phyloP scores from a whole-genome alignment of 345 rosid genomes.

The Firmiana major region DNA sequence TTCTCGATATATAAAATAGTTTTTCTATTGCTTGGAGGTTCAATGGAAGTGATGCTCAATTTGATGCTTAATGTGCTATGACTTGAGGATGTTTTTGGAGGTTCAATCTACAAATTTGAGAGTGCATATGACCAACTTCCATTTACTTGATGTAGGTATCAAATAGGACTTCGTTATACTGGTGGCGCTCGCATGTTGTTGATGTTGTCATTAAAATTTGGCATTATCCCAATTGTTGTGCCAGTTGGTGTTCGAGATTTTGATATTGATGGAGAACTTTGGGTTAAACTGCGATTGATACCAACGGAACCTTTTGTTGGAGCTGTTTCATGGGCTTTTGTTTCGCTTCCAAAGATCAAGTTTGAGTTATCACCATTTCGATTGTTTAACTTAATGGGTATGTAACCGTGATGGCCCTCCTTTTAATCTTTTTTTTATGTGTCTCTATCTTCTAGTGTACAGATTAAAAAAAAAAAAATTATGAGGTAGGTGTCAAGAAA shows the following conservation, averaged over 20 bases:
- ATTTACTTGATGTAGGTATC: slow-evolving; percentile 60
- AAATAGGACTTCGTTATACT: slow-evolving; percentile 91
- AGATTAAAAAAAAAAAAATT: not conserved
- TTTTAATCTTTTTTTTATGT: not conserved
- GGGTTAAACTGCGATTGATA: slow-evolving; percentile 93
- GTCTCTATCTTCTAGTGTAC: not conserved
- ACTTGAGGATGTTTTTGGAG: not conserved
- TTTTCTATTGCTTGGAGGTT: not conserved
- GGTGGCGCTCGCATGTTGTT: slow-evolving; percentile 96
- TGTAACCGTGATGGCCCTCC: slow-evolving; percentile 19
- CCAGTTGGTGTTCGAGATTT: slow-evolving; percentile 94
- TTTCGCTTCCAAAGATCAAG: slow-evolving; percentile 92
- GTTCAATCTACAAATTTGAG: not conserved
- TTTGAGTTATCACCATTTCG: slow-evolving; percentile 93
- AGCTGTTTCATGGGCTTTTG: slow-evolving; percentile 95
- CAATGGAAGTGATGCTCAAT: not conserved
- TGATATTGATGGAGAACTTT: slow-evolving; percentile 98
- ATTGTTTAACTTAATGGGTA: slow-evolving; percentile 95
- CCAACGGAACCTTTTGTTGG: slow-evolving; percentile 94
- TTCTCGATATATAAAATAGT: not conserved
- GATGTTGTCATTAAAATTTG: slow-evolving; percentile 80
- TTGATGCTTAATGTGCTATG: slow-evolving; percentile 1
- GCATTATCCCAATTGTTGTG: slow-evolving; percentile 74
- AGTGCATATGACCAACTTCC: slow-evolving; percentile 8
- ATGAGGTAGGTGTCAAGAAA: not conserved